These are phyloP conservation scores for Fraxinus floribunda DNA, from an alignment of 305 asterid genomes.

Conservation along the genomic window DNA sequence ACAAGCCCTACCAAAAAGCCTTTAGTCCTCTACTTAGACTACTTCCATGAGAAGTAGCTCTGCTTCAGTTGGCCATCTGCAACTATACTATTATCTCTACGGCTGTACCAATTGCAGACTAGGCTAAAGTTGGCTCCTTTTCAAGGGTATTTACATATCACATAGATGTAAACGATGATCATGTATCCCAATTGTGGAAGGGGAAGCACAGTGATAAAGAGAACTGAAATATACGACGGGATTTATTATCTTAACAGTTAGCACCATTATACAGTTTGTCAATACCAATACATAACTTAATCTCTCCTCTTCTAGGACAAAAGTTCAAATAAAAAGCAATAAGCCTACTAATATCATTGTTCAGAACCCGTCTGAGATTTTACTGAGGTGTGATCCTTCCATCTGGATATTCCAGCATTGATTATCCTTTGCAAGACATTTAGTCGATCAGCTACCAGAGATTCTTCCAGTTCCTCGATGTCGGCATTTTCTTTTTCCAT, in stretches of 20 bases:
- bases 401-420: conserved; percentile 46
- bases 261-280: conserved; percentile 17
- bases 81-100: background rate
- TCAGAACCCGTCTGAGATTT: conserved; percentile 37
- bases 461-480: conserved; percentile 63
- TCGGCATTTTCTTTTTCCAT: conserved; percentile 64
- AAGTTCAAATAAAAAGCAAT: background rate
- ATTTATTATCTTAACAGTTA: background rate
- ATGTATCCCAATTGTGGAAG: background rate
- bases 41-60: background rate
- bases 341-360: conserved; percentile 22
- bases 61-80: background rate
- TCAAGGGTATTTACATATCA: background rate
- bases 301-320: conserved; percentile 15
- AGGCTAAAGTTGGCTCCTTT: background rate
- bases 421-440: conserved; percentile 47
- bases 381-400: conserved; percentile 42
- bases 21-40: background rate
- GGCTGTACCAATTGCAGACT: background rate
- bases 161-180: background rate
- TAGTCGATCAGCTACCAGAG: conserved; percentile 52
- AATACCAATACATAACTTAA: background rate
- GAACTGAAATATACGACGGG: background rate
- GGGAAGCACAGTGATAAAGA: background rate
- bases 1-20: background rate